Evolutionary conservation across 345 rosid genomes (phyloP).

Genomic region (Syzygium aqueum): DNA sequence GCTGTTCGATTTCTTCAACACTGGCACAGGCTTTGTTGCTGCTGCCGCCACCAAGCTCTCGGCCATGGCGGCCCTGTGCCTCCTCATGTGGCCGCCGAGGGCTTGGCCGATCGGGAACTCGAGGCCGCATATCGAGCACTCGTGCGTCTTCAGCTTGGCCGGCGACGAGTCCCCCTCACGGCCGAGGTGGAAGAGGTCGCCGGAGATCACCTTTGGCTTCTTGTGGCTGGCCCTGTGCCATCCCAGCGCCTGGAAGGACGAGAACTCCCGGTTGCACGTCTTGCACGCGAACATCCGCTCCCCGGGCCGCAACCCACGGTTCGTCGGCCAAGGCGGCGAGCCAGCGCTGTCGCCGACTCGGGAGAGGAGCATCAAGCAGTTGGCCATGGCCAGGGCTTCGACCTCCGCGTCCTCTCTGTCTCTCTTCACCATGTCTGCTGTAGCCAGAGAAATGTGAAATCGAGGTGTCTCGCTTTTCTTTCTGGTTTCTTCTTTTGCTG

Average conservation of each 20-base stretch:
- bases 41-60: not conserved
- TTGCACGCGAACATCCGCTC: slow-evolving; percentile 62
- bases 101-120: slow-evolving; percentile 89
- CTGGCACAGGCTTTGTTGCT: slow-evolving; percentile 10
- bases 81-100: slow-evolving; percentile 93
- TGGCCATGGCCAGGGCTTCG: slow-evolving; percentile 33
- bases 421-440: slow-evolving; percentile 31
- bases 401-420: slow-evolving; percentile 19
- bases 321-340: not conserved
- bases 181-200: slow-evolving; percentile 1
- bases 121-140: slow-evolving; percentile 83
- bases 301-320: not conserved
- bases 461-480: not conserved
- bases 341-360: slow-evolving; percentile 27
- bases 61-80: slow-evolving; percentile 33
- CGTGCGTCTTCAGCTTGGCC: slow-evolving; percentile 52
- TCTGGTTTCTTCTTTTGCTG: not conserved
- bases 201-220: slow-evolving; percentile 32
- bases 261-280: slow-evolving; percentile 67
- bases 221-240: slow-evolving; percentile 94
- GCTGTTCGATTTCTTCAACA: slow-evolving; percentile 50
- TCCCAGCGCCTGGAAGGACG: slow-evolving; percentile 85
- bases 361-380: slow-evolving; percentile 61
- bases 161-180: slow-evolving; percentile 8
- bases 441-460: not conserved